Base-by-base conservation (phyloP, 192 early-diverging fungal species). In the Coemansia sp. region DNA sequence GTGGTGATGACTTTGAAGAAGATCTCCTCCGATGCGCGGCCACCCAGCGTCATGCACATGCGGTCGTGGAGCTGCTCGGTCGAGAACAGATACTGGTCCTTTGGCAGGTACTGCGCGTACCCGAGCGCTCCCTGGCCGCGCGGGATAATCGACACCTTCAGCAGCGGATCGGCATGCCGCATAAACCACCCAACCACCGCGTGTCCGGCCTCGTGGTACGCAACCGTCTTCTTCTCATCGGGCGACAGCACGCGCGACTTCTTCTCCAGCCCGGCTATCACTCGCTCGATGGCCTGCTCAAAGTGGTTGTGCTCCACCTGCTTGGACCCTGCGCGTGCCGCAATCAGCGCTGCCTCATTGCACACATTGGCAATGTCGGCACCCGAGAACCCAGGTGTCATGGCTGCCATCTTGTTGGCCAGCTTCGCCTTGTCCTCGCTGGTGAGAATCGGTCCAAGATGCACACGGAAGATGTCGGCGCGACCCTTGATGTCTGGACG, bases 181-280 rank as follows among this genome's bases (percentile, higher is more conserved):
- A 99, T 85, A 74, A 93, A 99, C 98, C 98, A 99, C 39, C 98
- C 98, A 13, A 91, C 93, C 62, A 99, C 94, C 38, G 98, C 98
- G 74, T 99, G 98, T 1, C 98, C 98, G 16, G 98, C 98, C 86
- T 99, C 98, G 81, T 99, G 98, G 79, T 99, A 96, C 9, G 98
- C 98, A 43, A 99, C 96, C 23, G 94, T 97, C 87, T 92, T 97
- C 88, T 99, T 99, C 85, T 99, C 98, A 61, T 95, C 92, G 3
- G 98, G 95, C 39, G 92, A 92, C 57, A 99, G 83, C 40, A 98
- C 92, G 19, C 92, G 89, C 41, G 93, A 94, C 80, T 98, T 98
- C 87, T 97, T 99, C 79, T 99, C 98, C 8, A 99, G 84, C 23
- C 98, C 98, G 10, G 90, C 98, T 84, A 99, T 94, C 42, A 99